phyloP scores from a whole-genome alignment of 129 eudicot species.

The Chrysanthemum lavandulifolium region DNA sequence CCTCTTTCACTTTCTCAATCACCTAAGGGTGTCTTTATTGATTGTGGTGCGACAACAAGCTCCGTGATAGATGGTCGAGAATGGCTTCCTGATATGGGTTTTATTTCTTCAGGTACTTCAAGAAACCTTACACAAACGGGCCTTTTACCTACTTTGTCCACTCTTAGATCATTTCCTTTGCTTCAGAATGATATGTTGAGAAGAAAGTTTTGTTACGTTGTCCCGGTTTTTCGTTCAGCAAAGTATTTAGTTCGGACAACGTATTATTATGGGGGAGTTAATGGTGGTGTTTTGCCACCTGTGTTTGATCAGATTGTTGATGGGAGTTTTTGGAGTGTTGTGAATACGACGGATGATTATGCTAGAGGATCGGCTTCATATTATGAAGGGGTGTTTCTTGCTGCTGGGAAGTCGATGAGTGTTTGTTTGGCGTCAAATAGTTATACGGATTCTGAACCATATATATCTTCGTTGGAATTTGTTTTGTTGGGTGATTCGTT shows the following conservation, averaged over 20 bases:
- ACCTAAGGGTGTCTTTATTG: constrained; percentile 47
- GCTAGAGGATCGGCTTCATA: constrained; percentile 40
- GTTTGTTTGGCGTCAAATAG: constrained; percentile 80
- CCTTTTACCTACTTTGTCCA: constrained; percentile 43
- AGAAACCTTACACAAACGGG: constrained; percentile 21
- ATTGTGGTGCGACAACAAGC: constrained; percentile 60
- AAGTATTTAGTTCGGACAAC: constrained; percentile 65
- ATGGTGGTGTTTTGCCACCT: constrained; percentile 54
- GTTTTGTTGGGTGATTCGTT: constrained; percentile 54
- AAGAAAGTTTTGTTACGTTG: constrained; percentile 68
- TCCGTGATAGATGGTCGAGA: constrained; percentile 32
- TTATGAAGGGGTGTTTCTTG: constrained; percentile 77
- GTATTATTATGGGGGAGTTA: constrained; percentile 80
- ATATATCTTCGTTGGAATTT: constrained; percentile 71
- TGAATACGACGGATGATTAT: constrained; percentile 85
- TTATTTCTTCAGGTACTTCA: constrained; percentile 49
- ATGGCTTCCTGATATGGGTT: constrained; percentile 62
- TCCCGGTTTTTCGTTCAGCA: constrained; percentile 53
- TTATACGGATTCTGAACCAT: constrained; percentile 73
- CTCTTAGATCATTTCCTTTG: constrained; percentile 70
- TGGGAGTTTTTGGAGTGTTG: constrained; percentile 80
- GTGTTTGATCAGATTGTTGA: constrained; percentile 87
- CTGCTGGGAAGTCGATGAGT: constrained; percentile 64
- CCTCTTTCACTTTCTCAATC: constrained; percentile 44
- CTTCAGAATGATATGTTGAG: constrained; percentile 33